Conservation (phyloP, 768 basidiomycete species). For the Mycena maculata region DNA sequence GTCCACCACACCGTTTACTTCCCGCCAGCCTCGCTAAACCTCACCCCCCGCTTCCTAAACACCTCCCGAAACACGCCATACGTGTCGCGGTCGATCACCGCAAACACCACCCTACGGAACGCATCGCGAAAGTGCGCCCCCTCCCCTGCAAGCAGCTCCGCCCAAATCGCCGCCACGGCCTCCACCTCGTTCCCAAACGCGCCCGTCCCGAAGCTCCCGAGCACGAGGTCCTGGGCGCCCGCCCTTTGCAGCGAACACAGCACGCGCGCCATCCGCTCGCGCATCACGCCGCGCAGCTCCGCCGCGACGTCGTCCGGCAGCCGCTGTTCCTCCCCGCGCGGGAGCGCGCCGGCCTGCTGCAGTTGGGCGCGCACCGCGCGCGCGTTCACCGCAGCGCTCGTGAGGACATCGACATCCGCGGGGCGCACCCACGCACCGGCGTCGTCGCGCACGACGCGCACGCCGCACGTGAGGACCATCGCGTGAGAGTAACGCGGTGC, state of each 20-base stretch:
- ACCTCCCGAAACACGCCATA: slow-evolving; percentile 43
- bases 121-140: slow-evolving; percentile 63
- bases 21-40: not conserved
- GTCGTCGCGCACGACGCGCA: slow-evolving; percentile 62
- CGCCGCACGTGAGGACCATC: slow-evolving; percentile 62
- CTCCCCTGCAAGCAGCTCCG: slow-evolving; percentile 61
- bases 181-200: slow-evolving; percentile 75
- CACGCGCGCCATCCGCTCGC: slow-evolving; percentile 77
- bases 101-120: slow-evolving; percentile 76
- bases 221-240: slow-evolving; percentile 68
- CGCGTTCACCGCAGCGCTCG: slow-evolving; percentile 65
- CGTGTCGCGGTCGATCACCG: slow-evolving; percentile 65
- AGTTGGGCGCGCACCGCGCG: slow-evolving; percentile 50
- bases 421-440: slow-evolving; percentile 59
- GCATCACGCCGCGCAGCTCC: slow-evolving; percentile 67
- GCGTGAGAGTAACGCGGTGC: slow-evolving; percentile 60
- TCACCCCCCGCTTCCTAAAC: slow-evolving; percentile 21
- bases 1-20: no score
- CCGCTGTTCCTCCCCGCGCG: slow-evolving; percentile 5
- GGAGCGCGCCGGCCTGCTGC: not conserved
- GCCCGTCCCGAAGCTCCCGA: slow-evolving; percentile 84
- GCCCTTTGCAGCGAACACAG: slow-evolving; percentile 70
- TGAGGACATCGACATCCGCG: slow-evolving; percentile 59
- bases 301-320: slow-evolving; percentile 43
- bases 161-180: slow-evolving; percentile 71